These are phyloP conservation scores for Allium fistulosum DNA, from an alignment of 106 monocot species.

Conservation along the genomic window DNA sequence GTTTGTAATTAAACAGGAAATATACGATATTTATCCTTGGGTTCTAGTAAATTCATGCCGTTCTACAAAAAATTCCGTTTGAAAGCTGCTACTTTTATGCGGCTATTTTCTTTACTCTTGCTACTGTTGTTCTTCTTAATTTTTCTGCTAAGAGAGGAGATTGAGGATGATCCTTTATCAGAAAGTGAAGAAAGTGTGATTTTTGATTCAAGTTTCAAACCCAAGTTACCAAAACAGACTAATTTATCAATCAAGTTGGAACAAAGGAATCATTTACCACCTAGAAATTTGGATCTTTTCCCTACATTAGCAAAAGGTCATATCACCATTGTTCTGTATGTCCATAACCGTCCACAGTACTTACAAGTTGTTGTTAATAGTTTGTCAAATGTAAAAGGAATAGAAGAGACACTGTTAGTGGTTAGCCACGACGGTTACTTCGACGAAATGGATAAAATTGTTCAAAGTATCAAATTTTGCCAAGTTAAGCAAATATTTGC, in stretches of 20 bases:
- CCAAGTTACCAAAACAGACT: conserved; percentile 51
- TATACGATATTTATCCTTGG: no score
- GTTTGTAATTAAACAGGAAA: no score
- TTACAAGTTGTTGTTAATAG: conserved; percentile 64
- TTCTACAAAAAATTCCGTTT: no score
- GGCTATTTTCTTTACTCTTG: no score
- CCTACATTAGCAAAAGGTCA: conserved; percentile 55
- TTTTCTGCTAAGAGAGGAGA: no score
- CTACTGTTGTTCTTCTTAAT: no score
- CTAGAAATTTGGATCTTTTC: conserved; percentile 59
- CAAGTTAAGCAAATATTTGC: conserved; percentile 95
- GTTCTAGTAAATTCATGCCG: no score
- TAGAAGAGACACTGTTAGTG: conserved; percentile 77
- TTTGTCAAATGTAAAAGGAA: conserved; percentile 70
- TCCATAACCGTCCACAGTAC: conserved; percentile 92
- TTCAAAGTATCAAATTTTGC: conserved; percentile 67
- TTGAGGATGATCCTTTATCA: no score
- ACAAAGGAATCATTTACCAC: conserved; percentile 48
- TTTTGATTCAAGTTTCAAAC: conserved; percentile 28
- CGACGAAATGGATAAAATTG: conserved; percentile 76
- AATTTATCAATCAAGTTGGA: conserved; percentile 50
- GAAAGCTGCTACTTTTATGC: no score
- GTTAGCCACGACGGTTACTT: conserved; percentile 97
- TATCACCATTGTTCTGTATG: conserved; percentile 78
- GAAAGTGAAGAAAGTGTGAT: not conserved